A percentile compares a stretch with the other conserved stretches of the same genome.
These are phyloP conservation scores for Carex pumila DNA, from an alignment of 176 grass and related monocot species.

Conservation along the genomic window DNA sequence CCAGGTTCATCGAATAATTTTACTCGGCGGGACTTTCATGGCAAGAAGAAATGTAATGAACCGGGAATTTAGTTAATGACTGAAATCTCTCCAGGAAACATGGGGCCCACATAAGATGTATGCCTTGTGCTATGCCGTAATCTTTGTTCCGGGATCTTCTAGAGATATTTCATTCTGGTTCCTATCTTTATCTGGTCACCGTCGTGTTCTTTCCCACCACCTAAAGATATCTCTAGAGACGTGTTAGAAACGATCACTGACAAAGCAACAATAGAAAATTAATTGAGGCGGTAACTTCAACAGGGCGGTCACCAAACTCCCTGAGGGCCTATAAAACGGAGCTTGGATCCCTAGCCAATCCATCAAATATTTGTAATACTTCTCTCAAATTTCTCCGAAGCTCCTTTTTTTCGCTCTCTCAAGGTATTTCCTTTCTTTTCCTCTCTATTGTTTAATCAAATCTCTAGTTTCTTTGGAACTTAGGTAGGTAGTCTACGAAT, in stretches of 20 bases:
- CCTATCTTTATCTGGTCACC: background rate
- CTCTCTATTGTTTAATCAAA: background rate
- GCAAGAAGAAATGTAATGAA: no score
- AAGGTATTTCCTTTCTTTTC: background rate
- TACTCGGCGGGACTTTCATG: no score
- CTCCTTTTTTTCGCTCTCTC: background rate
- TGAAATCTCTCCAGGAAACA: no score
- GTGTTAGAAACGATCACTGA: background rate
- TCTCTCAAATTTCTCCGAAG: background rate
- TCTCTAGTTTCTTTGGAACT: background rate
- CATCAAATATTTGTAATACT: background rate
- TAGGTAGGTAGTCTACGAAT: background rate
- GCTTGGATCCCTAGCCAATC: background rate
- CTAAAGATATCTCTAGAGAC: background rate
- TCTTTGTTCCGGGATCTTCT: background rate
- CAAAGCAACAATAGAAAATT: background rate
- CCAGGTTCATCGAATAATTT: no score
- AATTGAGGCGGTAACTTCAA: background rate
- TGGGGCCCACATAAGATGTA: background rate
- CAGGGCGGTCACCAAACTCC: background rate
- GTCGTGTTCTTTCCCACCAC: background rate
- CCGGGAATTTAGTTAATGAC: no score
- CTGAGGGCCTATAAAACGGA: background rate
- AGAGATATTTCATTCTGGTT: background rate
- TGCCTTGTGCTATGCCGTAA: background rate